Percentiles rank a stretch among this genome's conserved stretches.
phyloP scores from a whole-genome alignment of 208 protist species.

The Trypanosoma scelopori region DNA sequence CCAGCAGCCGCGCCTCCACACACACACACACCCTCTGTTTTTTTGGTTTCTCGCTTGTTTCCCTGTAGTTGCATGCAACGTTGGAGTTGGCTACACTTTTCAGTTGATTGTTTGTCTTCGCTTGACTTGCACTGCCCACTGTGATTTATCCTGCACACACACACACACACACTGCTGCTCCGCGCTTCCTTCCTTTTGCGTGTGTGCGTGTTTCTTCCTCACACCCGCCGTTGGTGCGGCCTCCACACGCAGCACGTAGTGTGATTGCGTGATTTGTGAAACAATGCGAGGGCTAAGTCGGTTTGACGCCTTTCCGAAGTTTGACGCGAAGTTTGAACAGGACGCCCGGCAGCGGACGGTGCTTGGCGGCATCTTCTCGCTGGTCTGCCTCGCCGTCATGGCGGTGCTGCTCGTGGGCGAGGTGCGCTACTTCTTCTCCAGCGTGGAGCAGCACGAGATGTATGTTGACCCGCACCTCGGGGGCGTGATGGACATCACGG shows the following conservation, averaged over 20 bases:
- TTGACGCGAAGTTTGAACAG: slow-evolving; percentile 80
- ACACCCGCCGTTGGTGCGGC: too few species aligned
- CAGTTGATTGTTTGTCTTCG: slow-evolving; percentile 7
- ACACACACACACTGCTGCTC: too few species aligned
- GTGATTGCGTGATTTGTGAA: too few species aligned
- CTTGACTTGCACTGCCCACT: too few species aligned
- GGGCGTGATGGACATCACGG: slow-evolving; percentile 54
- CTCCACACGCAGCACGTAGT: too few species aligned
- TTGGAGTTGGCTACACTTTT: not conserved
- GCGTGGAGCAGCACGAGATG: slow-evolving; percentile 64
- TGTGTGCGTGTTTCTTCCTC: too few species aligned
- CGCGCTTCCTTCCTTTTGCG: too few species aligned
- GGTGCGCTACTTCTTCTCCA: slow-evolving; percentile 64
- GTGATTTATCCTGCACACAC: too few species aligned
- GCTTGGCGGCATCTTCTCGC: slow-evolving; percentile 51
- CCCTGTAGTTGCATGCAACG: not conserved
- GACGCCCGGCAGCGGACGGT: slow-evolving; percentile 65
- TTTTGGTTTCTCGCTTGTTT: too few species aligned
- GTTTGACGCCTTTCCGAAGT: slow-evolving; percentile 91
- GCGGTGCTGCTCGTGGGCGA: slow-evolving; percentile 61
- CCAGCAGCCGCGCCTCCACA: too few species aligned
- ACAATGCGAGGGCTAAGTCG: slow-evolving; percentile 39
- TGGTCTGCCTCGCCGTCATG: slow-evolving; percentile 52
- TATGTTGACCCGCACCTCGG: slow-evolving; percentile 68
- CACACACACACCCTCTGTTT: too few species aligned